Evolutionary conservation across 208 protist species (phyloP), one percentile per base, ranked within the genome.

Genomic region (Trypanosoma conorhini): DNA sequence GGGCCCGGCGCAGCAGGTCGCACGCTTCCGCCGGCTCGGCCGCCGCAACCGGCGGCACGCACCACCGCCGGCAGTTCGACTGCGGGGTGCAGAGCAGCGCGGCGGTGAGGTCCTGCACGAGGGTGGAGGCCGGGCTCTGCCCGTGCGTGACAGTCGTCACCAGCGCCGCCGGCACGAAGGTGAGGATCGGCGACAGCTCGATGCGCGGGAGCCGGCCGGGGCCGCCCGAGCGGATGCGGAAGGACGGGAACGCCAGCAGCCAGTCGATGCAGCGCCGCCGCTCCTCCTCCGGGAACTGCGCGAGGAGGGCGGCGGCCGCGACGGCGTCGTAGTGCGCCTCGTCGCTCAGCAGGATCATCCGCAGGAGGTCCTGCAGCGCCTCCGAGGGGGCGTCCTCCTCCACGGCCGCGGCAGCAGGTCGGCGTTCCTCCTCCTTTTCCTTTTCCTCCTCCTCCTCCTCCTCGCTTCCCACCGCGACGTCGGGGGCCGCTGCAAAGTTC

Each of bases 301-400:
- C 48, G 28, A 95, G 79, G 17, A 95, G 67, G 0, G 65, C 64
- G 0, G 71, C 67, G 3, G 86, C 87, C 35, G 80, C 79, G 46
- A 58, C 62, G 17, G 78, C 84, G 62, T 82, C 76, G 68, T 90
- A 93, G 75, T 96, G 91, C 22, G 88, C 82, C 55, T 82, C 72
- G 64, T 96, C 91, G 19, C 80, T 87, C 24, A 96, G 76, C 35
- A 96, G 55, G 55, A 96, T 85, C 84, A 91, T 92, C 19, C 91
- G 87, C 38, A 94, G 62, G 0, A 79, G 51, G 62, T 93, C 88
- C 48, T 86, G 54, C 38, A 83, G 77, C 12, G 85, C 46, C 62
- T 91, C 85, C 15, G 80, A 46, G 24, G 55, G 64, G 35, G 62
- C 51, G 12, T 54, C 9, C 8, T 26, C 28, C 50, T 62, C 52